Base-by-base conservation (phyloP, 768 basidiomycete species). In the Suillus ampliporus region DNA sequence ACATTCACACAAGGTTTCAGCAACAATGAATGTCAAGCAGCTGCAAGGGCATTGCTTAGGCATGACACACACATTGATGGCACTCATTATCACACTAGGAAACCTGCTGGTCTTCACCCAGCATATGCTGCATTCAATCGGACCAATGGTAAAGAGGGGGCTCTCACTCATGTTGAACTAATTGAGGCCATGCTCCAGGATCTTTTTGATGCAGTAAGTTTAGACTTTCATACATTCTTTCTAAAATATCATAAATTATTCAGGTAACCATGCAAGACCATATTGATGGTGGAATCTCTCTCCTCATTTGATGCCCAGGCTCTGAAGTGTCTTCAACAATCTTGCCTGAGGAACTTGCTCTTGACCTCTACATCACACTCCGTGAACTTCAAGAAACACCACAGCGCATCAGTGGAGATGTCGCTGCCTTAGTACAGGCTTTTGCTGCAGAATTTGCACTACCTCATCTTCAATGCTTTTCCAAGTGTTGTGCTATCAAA, bases 361-460 rank as follows among this genome's bases (percentile, higher is more conserved):
- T 60, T 34, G 46, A 65, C 41, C 26, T 65, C 17, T 65, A 65
- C 57, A 41, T 65, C 44, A 65, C 64, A 35, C 61, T 52, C 8
- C 26, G 26, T 0, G 53, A 59, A 58, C 40, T 65, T 5, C 2
- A 26, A 23, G 31, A 40, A 34, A 34, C 21, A 11, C 9, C 44
- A 15, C 37, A 59, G 31, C 11, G 23, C 11, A 56, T 65, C 34
- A 44, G 35, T 21, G 61, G 58, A 31, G 58, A 53, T 21, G 17
- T 48, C 35, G 51, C 53, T 11, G 37, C 50, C 14, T 41, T 60
- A 14, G 44, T 62, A 7, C 61, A 65, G 46, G 58, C 53, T 2
- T 65, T 65, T 50, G 58, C 34, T 23, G 38, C 62, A 23, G 61
- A 65, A 34, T 62, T 62, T 28, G 57, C 48, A 6, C 26, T 65